Base-by-base conservation (phyloP, 2,329 filamentous ascomycete genomes). In the Aspergillus tamarii region DNA sequence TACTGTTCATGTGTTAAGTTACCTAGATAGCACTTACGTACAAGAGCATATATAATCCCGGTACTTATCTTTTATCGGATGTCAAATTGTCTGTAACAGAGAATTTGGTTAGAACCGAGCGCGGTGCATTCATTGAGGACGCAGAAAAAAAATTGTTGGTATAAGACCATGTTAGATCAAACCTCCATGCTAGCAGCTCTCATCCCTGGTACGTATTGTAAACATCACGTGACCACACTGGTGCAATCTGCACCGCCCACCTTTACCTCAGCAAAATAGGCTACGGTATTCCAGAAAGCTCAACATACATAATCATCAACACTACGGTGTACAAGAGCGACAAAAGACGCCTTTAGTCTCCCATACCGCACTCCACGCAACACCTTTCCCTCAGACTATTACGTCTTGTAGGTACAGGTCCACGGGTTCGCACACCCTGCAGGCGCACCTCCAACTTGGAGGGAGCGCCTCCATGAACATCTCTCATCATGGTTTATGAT, bases 401-500 rank as follows among this genome's bases (percentile, higher is more conserved):
- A 14, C 56, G 36, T 26, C 11, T 39, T 43, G 21, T 55, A 53
- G 39, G 43, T 39, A 58, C 6, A 34, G n/a, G 34, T 43, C 48
- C 32, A 46, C 63, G 62, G 64, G 63, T 64, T 67, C 45, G 45
- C 62, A 41, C 39, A 19, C 52, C 63, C 63, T 61, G 66, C 58
- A 64, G 68, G 64, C 70, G 65, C 69, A 63, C 72, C 72, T 76
- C 73, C 71, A 67, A 57, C 52, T 50, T 57, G 62, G 72, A 66
- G 68, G 72, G 66, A 65, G 72, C 65, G 70, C 65, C 65, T 63
- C 54, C 64, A 36, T 32, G 41, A 52, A 46, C 50, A 16, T 57
- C 53, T 39, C 57, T 59, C 67, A 73, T 59, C 64, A 81, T 81
- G 78, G 83, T 86, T 21, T 90, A 90, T 76, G 85, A 88, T 71